Conservation (phyloP, 495 filamentous ascomycete species). For the Cercophora samala region DNA sequence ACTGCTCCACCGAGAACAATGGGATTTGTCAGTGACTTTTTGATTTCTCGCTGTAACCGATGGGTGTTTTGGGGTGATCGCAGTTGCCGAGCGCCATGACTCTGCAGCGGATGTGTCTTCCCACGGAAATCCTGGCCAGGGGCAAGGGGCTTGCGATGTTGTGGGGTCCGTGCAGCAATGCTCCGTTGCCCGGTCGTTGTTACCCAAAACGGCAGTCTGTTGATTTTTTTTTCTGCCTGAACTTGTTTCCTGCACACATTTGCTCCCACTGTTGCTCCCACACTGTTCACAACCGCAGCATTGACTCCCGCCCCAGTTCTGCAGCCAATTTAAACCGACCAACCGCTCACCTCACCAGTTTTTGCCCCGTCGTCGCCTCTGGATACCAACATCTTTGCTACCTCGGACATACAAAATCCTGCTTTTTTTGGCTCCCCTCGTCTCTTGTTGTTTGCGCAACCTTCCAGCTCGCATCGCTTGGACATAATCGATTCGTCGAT, state of each 20-base stretch:
- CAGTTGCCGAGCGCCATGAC: slow-evolving; percentile 9
- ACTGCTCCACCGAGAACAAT: background rate
- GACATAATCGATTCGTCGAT: slow-evolving; percentile 1
- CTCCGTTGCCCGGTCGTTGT: slow-evolving; percentile 27
- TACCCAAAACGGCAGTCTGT: slow-evolving; percentile 30
- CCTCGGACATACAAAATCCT: background rate
- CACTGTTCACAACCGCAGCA: background rate
- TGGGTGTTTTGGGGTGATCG: slow-evolving; percentile 2
- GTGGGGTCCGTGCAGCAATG: slow-evolving; percentile 16
- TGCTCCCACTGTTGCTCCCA: background rate
- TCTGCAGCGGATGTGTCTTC: slow-evolving; percentile 4
- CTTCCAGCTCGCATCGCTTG: slow-evolving; percentile 1
- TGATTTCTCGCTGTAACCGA: background rate
- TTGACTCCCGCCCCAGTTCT: background rate
- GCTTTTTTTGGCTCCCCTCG: background rate
- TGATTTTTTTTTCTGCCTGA: slow-evolving; percentile 14
- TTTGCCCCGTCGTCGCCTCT: background rate
- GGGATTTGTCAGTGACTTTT: background rate
- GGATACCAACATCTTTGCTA: background rate
- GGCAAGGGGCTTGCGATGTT: slow-evolving; percentile 8
- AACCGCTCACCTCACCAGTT: background rate
- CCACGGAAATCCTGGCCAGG: slow-evolving; percentile 3
- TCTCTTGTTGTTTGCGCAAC: slow-evolving; percentile 7
- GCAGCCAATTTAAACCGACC: background rate
- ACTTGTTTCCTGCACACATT: background rate